Evolutionary conservation across 768 basidiomycete genomes (phyloP).

Genomic region (Clitopilus hobsonii): DNA sequence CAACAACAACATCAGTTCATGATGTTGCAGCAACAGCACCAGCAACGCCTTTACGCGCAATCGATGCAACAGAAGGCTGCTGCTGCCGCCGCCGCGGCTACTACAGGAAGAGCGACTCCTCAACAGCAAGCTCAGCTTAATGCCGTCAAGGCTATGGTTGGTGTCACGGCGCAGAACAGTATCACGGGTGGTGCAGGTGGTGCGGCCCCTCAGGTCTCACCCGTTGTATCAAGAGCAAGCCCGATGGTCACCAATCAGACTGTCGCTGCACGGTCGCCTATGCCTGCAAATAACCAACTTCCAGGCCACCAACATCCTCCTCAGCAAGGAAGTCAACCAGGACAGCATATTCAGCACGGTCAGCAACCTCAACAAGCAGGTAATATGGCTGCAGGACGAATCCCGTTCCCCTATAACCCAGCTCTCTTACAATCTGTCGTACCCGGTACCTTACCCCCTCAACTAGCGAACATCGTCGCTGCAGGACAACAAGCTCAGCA

Average conservation of each 20-base stretch:
- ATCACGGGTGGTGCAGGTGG: too few species aligned
- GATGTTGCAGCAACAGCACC: not conserved
- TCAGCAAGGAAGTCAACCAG: conserved; percentile 9
- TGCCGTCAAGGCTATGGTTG: too few species aligned
- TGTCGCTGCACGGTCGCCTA: conserved; percentile 23
- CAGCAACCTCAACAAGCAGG: conserved; percentile 23
- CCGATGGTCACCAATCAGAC: conserved; percentile 30
- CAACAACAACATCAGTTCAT: not conserved
- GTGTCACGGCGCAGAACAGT: too few species aligned
- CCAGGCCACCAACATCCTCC: conserved; percentile 15
- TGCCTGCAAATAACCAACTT: conserved; percentile 23
- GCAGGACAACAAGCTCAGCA: conserved; percentile 10
- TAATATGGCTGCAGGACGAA: conserved; percentile 24
- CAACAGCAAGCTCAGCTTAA: too few species aligned
- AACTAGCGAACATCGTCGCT: conserved; percentile 14
- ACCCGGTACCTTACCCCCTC: conserved; percentile 6
- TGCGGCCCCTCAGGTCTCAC: not conserved
- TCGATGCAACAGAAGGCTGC: not conserved
- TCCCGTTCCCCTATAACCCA: conserved; percentile 24
- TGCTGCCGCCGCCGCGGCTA: not conserved
- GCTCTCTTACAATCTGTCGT: conserved; percentile 5
- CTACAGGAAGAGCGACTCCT: not conserved
- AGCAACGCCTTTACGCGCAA: not conserved
- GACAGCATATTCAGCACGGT: conserved; percentile 4
- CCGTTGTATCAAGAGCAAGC: conserved; percentile 26